phyloP scores from a whole-genome alignment of 2,329 filamentous ascomycete species.

The Exophiala alcalophila region DNA sequence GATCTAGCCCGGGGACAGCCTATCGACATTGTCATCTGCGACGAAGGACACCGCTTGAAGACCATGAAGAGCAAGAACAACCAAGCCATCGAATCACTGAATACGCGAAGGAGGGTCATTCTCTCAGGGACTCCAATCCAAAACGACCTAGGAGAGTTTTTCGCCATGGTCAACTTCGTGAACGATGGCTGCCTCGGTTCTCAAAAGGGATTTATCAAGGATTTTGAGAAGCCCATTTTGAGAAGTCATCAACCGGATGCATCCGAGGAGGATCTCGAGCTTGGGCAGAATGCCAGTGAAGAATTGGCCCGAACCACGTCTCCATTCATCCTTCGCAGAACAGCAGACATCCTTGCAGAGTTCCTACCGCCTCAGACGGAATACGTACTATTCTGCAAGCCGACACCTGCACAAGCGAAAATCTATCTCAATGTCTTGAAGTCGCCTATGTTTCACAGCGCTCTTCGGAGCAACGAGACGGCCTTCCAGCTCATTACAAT shows the following conservation, averaged over 20 bases:
- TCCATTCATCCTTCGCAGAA: slow-evolving; percentile 64
- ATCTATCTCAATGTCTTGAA: slow-evolving; percentile 63
- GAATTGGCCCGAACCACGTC: slow-evolving; percentile 61
- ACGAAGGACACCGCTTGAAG: slow-evolving; percentile 66
- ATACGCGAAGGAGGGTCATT: slow-evolving; percentile 60
- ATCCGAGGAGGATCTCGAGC: slow-evolving; percentile 59
- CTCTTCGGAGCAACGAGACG: slow-evolving; percentile 58
- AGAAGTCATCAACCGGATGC: slow-evolving; percentile 63
- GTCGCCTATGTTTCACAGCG: slow-evolving; percentile 61
- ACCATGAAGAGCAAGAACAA: slow-evolving; percentile 67
- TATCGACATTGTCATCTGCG: slow-evolving; percentile 68
- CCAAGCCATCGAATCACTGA: slow-evolving; percentile 62
- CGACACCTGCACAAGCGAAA: slow-evolving; percentile 58
- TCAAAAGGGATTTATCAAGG: slow-evolving; percentile 60
- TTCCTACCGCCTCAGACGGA: slow-evolving; percentile 67
- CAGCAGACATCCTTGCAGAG: slow-evolving; percentile 63
- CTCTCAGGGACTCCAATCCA: slow-evolving; percentile 67
- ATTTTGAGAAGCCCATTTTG: slow-evolving; percentile 64
- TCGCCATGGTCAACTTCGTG: slow-evolving; percentile 65
- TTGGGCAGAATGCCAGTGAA: slow-evolving; percentile 59
- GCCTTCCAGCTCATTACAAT: slow-evolving; percentile 68
- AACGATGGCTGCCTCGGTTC: slow-evolving; percentile 64
- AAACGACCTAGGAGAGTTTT: slow-evolving; percentile 66
- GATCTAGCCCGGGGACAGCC: slow-evolving; percentile 61
- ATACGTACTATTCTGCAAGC: slow-evolving; percentile 64